These are phyloP conservation scores for Pelargonium australe DNA, from an alignment of 441 rosid genomes.

Conservation along the genomic window DNA sequence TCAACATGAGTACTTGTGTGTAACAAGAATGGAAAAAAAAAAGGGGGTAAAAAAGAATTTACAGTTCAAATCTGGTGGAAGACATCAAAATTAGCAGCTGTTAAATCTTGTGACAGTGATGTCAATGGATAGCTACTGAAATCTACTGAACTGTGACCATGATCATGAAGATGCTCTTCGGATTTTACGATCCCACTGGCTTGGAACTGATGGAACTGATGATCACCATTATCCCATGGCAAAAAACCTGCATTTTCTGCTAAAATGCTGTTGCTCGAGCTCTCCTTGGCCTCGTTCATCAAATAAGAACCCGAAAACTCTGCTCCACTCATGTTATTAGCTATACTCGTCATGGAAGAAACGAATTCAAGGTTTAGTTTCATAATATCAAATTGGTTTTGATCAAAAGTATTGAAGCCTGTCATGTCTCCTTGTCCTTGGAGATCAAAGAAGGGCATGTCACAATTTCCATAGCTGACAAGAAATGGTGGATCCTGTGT, in stretches of 20 bases:
- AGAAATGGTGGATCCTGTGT: too few species aligned
- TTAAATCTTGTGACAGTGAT: constrained; percentile 48
- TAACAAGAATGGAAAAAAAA: not conserved
- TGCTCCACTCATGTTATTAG: constrained; percentile 28
- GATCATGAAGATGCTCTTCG: constrained; percentile 24
- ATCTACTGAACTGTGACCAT: constrained; percentile 27
- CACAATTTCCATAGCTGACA: too few species aligned
- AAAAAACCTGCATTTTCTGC: constrained; percentile 15
- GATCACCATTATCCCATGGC: too few species aligned
- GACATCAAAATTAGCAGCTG: constrained; percentile 41
- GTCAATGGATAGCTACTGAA: constrained; percentile 43
- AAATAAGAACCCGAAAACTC: constrained; percentile 33
- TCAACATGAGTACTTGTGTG: constrained; percentile 19
- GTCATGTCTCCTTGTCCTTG: too few species aligned
- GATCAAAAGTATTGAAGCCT: not conserved
- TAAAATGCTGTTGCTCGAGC: constrained; percentile 29
- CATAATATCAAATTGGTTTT: not conserved
- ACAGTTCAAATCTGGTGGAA: constrained; percentile 40
- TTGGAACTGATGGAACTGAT: constrained; percentile 9
- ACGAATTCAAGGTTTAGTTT: not conserved
- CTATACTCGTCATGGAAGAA: constrained; percentile 22
- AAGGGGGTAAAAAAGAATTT: constrained; percentile 18
- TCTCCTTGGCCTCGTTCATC: too few species aligned
- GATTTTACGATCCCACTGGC: constrained; percentile 15
- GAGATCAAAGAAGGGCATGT: too few species aligned